phyloP scores from a whole-genome alignment of 1,284 basidiomycete species.

The Ustilago lituana region DNA sequence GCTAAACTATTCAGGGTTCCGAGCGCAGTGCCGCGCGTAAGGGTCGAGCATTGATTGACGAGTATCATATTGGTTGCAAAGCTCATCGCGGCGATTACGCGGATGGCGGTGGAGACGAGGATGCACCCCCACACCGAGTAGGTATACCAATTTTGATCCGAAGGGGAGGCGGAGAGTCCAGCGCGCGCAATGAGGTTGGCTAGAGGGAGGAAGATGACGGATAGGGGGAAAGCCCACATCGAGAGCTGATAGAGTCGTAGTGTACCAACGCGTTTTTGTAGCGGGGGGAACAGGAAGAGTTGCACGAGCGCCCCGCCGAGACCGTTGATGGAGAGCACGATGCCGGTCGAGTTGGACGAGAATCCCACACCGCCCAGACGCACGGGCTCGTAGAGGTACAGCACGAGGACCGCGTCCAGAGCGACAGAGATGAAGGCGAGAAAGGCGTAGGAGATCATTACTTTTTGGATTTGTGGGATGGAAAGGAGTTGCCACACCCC shows the following conservation, averaged over 20 bases:
- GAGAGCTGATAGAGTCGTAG: slow-evolving; percentile 60
- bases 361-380: slow-evolving; percentile 43
- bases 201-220: slow-evolving; percentile 62
- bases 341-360: slow-evolving; percentile 37
- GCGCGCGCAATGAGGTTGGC: slow-evolving; percentile 54
- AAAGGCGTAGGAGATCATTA: slow-evolving; percentile 57
- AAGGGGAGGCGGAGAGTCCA: background rate
- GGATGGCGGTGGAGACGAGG: slow-evolving; percentile 7
- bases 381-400: slow-evolving; percentile 53
- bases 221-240: slow-evolving; percentile 64
- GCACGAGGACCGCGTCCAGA: slow-evolving; percentile 48
- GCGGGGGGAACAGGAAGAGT: slow-evolving; percentile 66
- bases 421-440: slow-evolving; percentile 41
- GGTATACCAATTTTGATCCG: background rate
- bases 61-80: slow-evolving; percentile 47
- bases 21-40: slow-evolving; percentile 25
- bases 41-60: slow-evolving; percentile 47
- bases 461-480: slow-evolving; percentile 45
- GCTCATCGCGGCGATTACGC: slow-evolving; percentile 31
- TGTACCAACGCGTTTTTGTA: slow-evolving; percentile 65
- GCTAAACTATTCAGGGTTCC: slow-evolving; percentile 51
- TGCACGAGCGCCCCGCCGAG: slow-evolving; percentile 61
- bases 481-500: slow-evolving; percentile 20
- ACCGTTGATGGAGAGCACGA: slow-evolving; percentile 61
- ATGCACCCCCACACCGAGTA: slow-evolving; percentile 15